phyloP scores from a whole-genome alignment of 495 filamentous ascomycete species.

The Polyplosphaeria fusca region DNA sequence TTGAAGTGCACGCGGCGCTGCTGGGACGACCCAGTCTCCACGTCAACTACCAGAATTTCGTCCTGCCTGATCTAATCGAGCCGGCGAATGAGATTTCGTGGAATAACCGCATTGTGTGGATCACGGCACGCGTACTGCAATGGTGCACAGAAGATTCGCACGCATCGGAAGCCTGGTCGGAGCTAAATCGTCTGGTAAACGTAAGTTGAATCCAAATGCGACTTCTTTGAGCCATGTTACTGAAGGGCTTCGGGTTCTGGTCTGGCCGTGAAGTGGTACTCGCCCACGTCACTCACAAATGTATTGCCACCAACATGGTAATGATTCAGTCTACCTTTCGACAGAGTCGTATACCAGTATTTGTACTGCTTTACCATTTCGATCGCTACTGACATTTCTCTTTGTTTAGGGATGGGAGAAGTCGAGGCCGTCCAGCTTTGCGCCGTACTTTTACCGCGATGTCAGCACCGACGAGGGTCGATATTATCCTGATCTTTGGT shows the following conservation, averaged over 20 bases:
- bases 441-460: neutral
- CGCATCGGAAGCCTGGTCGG: neutral
- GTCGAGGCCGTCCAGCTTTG: neutral
- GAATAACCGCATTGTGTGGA: neutral
- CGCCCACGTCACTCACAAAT: no score
- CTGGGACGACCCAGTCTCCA: neutral
- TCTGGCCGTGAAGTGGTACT: no score
- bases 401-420: neutral
- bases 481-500: slow-evolving; percentile 1
- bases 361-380: no score
- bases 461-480: neutral
- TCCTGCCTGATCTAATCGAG: neutral
- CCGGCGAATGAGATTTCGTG: neutral
- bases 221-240: no score
- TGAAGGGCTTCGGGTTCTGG: no score
- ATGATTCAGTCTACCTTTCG: no score
- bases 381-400: no score
- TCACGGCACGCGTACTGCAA: neutral
- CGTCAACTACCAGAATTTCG: neutral
- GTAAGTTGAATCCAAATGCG: no score
- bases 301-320: no score
- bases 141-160: neutral
- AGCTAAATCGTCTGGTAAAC: neutral
- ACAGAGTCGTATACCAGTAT: no score
- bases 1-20: neutral